A percentile compares a stretch with the other conserved stretches of the same genome.
phyloP scores from a whole-genome alignment of 2,329 filamentous ascomycete species.

The Sclerotinia borealis region DNA sequence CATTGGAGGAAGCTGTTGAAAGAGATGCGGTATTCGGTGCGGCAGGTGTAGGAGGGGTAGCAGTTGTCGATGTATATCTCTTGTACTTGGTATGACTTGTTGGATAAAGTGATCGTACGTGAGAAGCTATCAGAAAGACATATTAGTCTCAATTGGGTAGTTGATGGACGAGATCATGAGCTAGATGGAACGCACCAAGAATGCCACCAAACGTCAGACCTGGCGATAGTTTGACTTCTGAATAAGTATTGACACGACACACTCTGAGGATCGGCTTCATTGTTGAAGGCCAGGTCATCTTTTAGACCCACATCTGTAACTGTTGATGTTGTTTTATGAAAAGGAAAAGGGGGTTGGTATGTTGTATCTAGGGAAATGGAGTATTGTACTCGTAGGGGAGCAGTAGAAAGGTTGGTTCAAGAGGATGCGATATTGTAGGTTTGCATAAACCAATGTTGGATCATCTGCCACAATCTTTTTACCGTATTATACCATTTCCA shows the following conservation, averaged over 20 bases:
- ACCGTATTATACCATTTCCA: neutral
- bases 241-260: slow-evolving; percentile 4
- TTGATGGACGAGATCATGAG: neutral
- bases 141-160: neutral
- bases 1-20: slow-evolving; percentile 4
- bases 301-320: slow-evolving; percentile 12
- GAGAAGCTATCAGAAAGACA: neutral
- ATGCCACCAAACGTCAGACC: neutral
- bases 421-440: neutral
- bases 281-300: slow-evolving; percentile 8
- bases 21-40: neutral
- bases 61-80: slow-evolving; percentile 1
- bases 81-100: neutral
- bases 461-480: neutral
- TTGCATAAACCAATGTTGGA: neutral
- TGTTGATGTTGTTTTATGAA: neutral
- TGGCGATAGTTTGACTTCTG: neutral
- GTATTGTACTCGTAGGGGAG: neutral
- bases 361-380: neutral
- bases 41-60: neutral
- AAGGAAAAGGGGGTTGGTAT: neutral
- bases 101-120: neutral
- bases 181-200: slow-evolving; percentile 6
- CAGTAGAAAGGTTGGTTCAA: neutral
- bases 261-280: slow-evolving; percentile 13